A percentile compares a stretch with the other conserved stretches of the same genome.
These are phyloP conservation scores for Thuja plicata DNA, from an alignment of 83 land plant species.

Conservation along the genomic window DNA sequence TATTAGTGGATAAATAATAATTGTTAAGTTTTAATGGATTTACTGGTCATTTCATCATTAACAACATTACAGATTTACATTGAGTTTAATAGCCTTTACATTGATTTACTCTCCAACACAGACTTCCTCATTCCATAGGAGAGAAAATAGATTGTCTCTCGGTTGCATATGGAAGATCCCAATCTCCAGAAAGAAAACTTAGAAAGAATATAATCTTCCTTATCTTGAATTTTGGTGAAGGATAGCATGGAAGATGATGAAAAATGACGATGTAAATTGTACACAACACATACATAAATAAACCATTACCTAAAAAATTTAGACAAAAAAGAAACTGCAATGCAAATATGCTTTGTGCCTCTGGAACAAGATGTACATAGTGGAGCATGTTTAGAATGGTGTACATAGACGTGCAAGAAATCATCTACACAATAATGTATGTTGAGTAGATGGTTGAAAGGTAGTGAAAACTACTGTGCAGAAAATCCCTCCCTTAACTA, in stretches of 20 bases:
- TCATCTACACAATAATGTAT: not conserved
- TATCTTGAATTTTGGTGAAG: not conserved
- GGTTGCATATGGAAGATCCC: not conserved
- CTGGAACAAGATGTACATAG: not conserved
- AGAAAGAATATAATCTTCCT: not conserved
- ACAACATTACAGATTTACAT: not conserved
- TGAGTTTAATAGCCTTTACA: not conserved
- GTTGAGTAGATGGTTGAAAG: not conserved
- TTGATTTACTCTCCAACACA: not conserved
- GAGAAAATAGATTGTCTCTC: not conserved
- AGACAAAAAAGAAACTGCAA: not conserved
- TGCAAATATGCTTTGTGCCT: not conserved
- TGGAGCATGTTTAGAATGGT: not conserved
- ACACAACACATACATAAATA: not conserved
- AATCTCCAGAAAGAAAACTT: not conserved
- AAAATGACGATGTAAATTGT: not conserved
- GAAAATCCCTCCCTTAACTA: not conserved
- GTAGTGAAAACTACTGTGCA: not conserved
- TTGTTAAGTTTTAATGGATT: not conserved
- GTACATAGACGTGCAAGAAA: not conserved
- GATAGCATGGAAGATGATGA: not conserved
- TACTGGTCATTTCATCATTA: not conserved
- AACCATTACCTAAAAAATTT: not conserved
- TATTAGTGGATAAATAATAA: not conserved
- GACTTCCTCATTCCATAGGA: not conserved